Evolutionary conservation across 805 yeast species (phyloP).

Genomic region (Yarrowia porcina): DNA sequence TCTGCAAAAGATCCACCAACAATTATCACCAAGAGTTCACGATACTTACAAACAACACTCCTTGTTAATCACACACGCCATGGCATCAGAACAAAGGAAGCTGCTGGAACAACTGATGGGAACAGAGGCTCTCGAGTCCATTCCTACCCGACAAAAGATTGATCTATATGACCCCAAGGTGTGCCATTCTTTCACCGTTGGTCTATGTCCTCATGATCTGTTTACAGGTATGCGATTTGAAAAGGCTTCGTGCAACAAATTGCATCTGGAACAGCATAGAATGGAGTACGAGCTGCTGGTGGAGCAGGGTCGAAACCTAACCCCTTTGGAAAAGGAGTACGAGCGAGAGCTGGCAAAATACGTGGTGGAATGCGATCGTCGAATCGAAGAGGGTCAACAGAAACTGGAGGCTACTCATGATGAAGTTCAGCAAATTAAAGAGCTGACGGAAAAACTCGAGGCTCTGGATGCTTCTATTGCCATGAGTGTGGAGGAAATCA

Average conservation of each 20-base stretch:
- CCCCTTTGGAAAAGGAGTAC: constrained; percentile 49
- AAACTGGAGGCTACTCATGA: constrained; percentile 71
- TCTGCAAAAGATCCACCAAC: constrained; percentile 9
- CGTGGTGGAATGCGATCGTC: constrained; percentile 62
- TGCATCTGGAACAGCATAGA: constrained; percentile 72
- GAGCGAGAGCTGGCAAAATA: constrained; percentile 50
- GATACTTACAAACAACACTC: too few relatives aligned
- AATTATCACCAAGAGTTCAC: background rate
- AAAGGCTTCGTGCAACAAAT: constrained; percentile 71
- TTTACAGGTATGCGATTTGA: constrained; percentile 80
- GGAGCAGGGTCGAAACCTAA: constrained; percentile 42
- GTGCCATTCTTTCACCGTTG: constrained; percentile 80
- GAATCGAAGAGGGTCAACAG: constrained; percentile 59
- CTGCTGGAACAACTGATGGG: constrained; percentile 82
- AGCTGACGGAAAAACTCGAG: constrained; percentile 32
- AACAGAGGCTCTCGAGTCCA: constrained; percentile 37
- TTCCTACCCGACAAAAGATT: constrained; percentile 38
- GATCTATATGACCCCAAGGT: constrained; percentile 55
- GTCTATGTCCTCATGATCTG: constrained; percentile 80
- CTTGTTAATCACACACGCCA: background rate
- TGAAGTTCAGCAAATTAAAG: constrained; percentile 51
- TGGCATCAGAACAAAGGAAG: constrained; percentile 66
- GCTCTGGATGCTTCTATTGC: constrained; percentile 60
- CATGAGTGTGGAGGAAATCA: constrained; percentile 63
- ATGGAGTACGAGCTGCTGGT: constrained; percentile 52